A percentile compares a stretch with the other conserved stretches of the same genome.
These are phyloP conservation scores for Polytrichum commune DNA, from an alignment of 225 moss, liverwort and hornwort species.

Conservation along the genomic window DNA sequence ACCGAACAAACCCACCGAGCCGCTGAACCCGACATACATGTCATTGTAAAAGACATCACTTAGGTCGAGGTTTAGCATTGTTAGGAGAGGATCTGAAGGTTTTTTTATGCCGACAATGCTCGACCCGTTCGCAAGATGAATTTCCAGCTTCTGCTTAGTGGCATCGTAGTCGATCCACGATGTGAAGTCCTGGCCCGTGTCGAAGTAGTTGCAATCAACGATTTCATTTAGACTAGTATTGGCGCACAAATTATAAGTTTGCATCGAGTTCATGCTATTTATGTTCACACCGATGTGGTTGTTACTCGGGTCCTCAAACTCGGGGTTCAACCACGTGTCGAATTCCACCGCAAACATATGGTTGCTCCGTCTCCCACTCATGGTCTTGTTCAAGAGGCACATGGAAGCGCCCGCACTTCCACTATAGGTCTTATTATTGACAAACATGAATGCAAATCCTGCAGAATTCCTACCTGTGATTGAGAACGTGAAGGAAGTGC, in stretches of 20 bases:
- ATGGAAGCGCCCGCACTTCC: too few relatives aligned
- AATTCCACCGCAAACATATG: conserved; percentile 7
- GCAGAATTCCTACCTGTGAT: not conserved
- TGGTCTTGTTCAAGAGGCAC: too few relatives aligned
- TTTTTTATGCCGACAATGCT: not conserved
- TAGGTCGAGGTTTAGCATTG: not conserved
- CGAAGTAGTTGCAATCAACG: not conserved
- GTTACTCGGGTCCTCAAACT: not conserved
- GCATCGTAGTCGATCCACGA: conserved; percentile 1
- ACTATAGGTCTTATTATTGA: too few relatives aligned
- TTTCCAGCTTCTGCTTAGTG: not conserved
- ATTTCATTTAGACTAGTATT: not conserved
- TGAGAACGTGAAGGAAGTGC: conserved; percentile 24
- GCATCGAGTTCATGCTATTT: conserved; percentile 15
- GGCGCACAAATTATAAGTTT: not conserved
- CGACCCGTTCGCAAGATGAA: not conserved
- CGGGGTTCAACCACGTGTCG: not conserved
- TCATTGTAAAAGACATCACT: not conserved
- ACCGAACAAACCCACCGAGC: not conserved
- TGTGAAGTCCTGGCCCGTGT: not conserved
- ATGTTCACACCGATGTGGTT: conserved; percentile 23
- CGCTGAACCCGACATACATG: conserved; percentile 8
- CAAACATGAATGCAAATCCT: conserved; percentile 13
- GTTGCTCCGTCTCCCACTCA: not conserved
- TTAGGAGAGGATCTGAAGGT: not conserved